Percentiles rank a stretch among this genome's conserved stretches.
Conservation (phyloP, 257 asterid genomes). For the Dorcoceras hygrometricum region DNA sequence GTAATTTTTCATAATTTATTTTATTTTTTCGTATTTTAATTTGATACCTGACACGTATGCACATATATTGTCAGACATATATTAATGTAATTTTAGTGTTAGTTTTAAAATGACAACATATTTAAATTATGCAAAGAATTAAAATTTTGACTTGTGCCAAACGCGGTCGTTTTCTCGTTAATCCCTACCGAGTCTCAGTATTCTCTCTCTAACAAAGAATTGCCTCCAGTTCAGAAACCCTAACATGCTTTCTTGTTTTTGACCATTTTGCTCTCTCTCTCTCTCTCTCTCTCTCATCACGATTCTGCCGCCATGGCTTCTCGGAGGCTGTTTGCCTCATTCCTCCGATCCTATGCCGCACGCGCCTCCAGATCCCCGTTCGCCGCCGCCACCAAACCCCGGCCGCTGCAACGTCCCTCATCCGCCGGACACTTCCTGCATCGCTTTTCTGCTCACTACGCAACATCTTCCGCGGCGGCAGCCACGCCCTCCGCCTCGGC, state of each 20-base stretch:
- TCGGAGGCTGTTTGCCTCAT: slow-evolving; percentile 78
- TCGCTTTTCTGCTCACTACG: slow-evolving; percentile 54
- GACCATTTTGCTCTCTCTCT: slow-evolving; percentile 20
- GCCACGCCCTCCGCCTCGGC: slow-evolving; percentile 37
- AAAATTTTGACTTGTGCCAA: no score
- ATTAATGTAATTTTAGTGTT: no score
- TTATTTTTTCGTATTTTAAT: no score
- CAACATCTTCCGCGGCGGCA: slow-evolving; percentile 67
- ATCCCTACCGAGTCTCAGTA: no score
- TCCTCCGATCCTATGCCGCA: slow-evolving; percentile 62
- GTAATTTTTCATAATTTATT: no score
- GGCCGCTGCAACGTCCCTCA: slow-evolving; percentile 33
- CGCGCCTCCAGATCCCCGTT: slow-evolving; percentile 40
- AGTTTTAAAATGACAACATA: no score
- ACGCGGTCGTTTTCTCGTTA: no score
- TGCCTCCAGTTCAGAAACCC: no score
- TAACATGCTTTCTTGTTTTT: not conserved
- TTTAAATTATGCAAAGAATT: no score
- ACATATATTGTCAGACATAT: no score
- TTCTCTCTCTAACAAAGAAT: no score
- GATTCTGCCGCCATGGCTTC: slow-evolving; percentile 55
- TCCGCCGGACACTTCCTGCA: slow-evolving; percentile 68
- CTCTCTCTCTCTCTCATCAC: slow-evolving; percentile 22
- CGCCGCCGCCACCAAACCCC: slow-evolving; percentile 34
- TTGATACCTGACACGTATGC: no score